Evolutionary conservation across 352 stramenopile genomes (phyloP), one percentile per base, ranked within the genome.

Genomic region (Aphanomyces astaci): DNA sequence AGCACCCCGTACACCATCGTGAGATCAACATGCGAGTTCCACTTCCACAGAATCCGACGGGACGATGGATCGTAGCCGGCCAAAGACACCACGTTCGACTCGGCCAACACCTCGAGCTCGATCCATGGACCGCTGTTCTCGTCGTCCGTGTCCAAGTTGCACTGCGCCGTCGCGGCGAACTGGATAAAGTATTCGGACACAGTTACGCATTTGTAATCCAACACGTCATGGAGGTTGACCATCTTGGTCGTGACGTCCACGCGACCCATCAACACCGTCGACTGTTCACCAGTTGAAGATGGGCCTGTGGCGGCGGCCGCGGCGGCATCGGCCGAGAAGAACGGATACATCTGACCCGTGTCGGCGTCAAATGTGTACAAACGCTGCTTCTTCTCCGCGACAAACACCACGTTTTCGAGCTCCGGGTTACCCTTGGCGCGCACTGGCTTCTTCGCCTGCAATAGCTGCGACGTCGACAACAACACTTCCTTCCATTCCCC

Each of bases 121-220:
- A 84, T 89, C 0, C 77, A 77, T 30, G 89, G 59, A 48, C 89
- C 83, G 15, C 87, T 56, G 28, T 88, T 85, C 13, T 22, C 17
- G 9, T 84, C 75, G 4, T 80, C 81, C 28, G 72, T 71, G 52
- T 76, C 63, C 19, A 74, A 63, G 13, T 74, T 59, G 56, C 85
- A 94, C 46, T 76, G 75, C 17, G 82, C 73, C 9, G 81, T 73
- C 25, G 79, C 72, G 0, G 79, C 75, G 59, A 94, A 88, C 69
- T 94, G 80, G 27, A 94, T 43, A 64, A 94, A 94, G 63, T 87
- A 94, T 72, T 94, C 85, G 1, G 83, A 86, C 51, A 94, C 88
- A 62, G 79, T 88, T 62, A 94, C 88, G 60, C 85, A 94, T 19
- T 80, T 75, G 51, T 83, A 76, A 10, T 73, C 75, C 11, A 78